phyloP scores from a whole-genome alignment of 495 filamentous ascomycete species.

The Bacidia rubella region DNA sequence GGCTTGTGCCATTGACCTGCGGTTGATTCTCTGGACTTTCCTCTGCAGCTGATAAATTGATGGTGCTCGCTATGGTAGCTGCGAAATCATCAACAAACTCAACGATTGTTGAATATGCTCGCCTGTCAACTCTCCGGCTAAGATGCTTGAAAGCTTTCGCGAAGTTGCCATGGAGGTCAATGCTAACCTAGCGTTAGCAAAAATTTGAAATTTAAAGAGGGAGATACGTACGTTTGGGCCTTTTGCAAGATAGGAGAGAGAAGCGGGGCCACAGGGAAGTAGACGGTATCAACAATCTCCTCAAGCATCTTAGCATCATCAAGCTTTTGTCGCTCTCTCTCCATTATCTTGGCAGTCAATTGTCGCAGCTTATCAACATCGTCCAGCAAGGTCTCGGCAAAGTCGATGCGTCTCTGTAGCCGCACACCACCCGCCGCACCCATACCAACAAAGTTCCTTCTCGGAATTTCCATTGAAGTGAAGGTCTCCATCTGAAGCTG shows the following conservation, averaged over 20 bases:
- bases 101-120: conserved; percentile 62
- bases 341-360: conserved; percentile 53
- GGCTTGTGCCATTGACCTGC: conserved; percentile 38
- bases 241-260: conserved; percentile 71
- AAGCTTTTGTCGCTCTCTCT: conserved; percentile 61
- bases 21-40: conserved; percentile 39
- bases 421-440: conserved; percentile 68
- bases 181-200: conserved; percentile 38
- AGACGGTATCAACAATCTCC: conserved; percentile 68
- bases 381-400: conserved; percentile 57
- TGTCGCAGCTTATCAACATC: conserved; percentile 62
- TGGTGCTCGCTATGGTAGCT: conserved; percentile 51
- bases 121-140: conserved; percentile 50
- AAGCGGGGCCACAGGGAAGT: conserved; percentile 73
- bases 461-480: conserved; percentile 88
- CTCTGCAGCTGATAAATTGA: conserved; percentile 41
- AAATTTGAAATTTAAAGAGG: neutral
- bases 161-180: conserved; percentile 63
- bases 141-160: conserved; percentile 47
- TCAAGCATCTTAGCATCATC: conserved; percentile 61
- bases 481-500: conserved; percentile 92
- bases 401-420: conserved; percentile 72
- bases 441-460: conserved; percentile 85
- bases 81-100: conserved; percentile 61
- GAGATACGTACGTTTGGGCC: conserved; percentile 49